These are phyloP conservation scores for Candida caryicola DNA, from an alignment of 805 yeast species.

Conservation along the genomic window DNA sequence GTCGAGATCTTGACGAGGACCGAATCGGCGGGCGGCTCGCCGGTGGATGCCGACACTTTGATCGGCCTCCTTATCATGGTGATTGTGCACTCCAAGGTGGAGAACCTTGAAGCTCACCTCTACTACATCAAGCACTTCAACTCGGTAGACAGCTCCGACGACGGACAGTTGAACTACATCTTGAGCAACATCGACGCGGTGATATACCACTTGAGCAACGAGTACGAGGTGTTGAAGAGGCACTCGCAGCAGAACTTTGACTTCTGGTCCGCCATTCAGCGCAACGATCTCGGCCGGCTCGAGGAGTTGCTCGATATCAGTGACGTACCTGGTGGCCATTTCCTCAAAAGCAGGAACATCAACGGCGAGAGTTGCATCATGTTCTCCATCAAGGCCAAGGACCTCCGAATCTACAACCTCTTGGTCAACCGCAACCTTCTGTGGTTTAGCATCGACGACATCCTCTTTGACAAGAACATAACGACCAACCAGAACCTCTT, in stretches of 20 bases:
- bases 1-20: slow-evolving; percentile 46
- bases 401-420: slow-evolving; percentile 42
- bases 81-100: slow-evolving; percentile 58
- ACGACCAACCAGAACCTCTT: slow-evolving; percentile 54
- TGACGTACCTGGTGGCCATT: slow-evolving; percentile 21
- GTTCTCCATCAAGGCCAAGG: slow-evolving; percentile 53
- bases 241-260: slow-evolving; percentile 47
- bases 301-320: slow-evolving; percentile 1
- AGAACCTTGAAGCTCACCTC: slow-evolving; percentile 59
- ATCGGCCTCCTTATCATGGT: slow-evolving; percentile 72
- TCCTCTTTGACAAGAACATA: slow-evolving; percentile 60
- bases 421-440: slow-evolving; percentile 45
- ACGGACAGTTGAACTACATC: slow-evolving; percentile 72
- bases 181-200: slow-evolving; percentile 84
- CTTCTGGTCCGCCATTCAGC: slow-evolving; percentile 53
- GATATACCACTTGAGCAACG: slow-evolving; percentile 50
- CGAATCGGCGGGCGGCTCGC: background rate
- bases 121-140: slow-evolving; percentile 64
- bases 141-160: slow-evolving; percentile 24
- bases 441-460: slow-evolving; percentile 62
- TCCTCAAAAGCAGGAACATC: slow-evolving; percentile 20
- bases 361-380: slow-evolving; percentile 72
- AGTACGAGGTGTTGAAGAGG: slow-evolving; percentile 35
- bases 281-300: slow-evolving; percentile 15
- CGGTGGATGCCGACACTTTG: slow-evolving; percentile 78